A percentile compares a stretch with the other conserved stretches of the same genome.
Conservation (phyloP, 2,329 filamentous ascomycete genomes). For the Microdochium bolleyi region DNA sequence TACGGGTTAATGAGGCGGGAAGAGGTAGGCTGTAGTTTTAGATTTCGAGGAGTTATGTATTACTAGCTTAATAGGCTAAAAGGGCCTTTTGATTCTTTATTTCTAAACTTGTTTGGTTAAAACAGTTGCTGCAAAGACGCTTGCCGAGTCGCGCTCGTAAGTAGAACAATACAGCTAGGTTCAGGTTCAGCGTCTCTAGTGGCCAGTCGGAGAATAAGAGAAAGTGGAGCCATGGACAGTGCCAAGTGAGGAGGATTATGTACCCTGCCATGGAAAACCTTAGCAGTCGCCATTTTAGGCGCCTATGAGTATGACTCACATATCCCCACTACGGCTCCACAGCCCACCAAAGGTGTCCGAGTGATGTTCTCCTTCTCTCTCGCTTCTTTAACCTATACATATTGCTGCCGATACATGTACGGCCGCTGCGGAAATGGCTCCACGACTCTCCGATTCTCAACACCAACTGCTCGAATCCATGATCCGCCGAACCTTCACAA, state of each 20-base stretch:
- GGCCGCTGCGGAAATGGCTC: neutral
- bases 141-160: too few relatives aligned
- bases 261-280: neutral
- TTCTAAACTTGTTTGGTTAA: too few relatives aligned
- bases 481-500: neutral
- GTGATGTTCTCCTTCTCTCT: neutral
- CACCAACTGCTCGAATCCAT: neutral
- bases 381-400: neutral
- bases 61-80: too few relatives aligned
- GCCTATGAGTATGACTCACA: neutral
- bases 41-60: too few relatives aligned
- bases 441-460: neutral
- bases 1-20: too few relatives aligned
- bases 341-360: neutral
- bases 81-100: too few relatives aligned
- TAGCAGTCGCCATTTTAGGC: neutral
- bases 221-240: neutral
- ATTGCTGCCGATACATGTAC: neutral
- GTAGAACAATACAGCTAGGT: neutral
- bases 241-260: too few relatives aligned
- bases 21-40: too few relatives aligned
- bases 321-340: neutral
- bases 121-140: too few relatives aligned
- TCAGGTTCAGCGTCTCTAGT: neutral
- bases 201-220: neutral